Base-by-base conservation (phyloP, 805 yeast species). In the Starmera amethionina region DNA sequence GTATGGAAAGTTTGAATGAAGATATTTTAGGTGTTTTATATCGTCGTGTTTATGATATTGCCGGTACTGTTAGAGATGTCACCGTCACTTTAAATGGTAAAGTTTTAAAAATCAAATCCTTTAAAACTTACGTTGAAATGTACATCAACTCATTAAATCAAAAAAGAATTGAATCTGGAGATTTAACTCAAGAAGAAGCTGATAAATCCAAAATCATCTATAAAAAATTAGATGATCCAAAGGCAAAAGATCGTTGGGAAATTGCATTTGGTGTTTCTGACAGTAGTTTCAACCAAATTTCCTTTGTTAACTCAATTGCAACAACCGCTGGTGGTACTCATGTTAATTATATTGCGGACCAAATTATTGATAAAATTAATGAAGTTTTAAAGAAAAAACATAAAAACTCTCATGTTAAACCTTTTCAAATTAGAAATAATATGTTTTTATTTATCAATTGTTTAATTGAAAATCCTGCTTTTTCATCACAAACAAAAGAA, bases 241-340 rank as follows among this genome's bases (percentile, higher is more conserved):
- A 53, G 34, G 38, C 57, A 4, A 53, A 53, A 37, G 56, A 54
- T 22, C 73, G 96, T 46, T 93, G 98, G 98, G 98, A 93, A 60
- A 62, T 93, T 45, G 98, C 95, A 0, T 90, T 93, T 65, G 90
- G 95, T 1, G 82, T 88, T 5, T 84, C 97, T 34, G 96, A 88
- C 54, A 90, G 89, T 4, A 64, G 75, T 3, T 93, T 93, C 62
- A 85, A 86, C 52, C 98, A 93, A 60, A 93, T 93, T 34, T 89
- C 97, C 30, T 93, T 93, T 64, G 98, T 93, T 13, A 93, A 93
- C 59, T 88, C 97, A 7, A 93, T 93, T 58, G 98, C 98, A 1
- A 93, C 98, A 0, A 90, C 97, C 0, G 67, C 90, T 1, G 98
- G 98, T 44, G 98, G 98, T 51, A 84, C 98, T 0, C 98, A 93